A percentile compares a stretch with the other conserved stretches of the same genome.
Evolutionary conservation across 768 basidiomycete species (phyloP).

Genomic region (Pseudohyphozyma bogoriensis): DNA sequence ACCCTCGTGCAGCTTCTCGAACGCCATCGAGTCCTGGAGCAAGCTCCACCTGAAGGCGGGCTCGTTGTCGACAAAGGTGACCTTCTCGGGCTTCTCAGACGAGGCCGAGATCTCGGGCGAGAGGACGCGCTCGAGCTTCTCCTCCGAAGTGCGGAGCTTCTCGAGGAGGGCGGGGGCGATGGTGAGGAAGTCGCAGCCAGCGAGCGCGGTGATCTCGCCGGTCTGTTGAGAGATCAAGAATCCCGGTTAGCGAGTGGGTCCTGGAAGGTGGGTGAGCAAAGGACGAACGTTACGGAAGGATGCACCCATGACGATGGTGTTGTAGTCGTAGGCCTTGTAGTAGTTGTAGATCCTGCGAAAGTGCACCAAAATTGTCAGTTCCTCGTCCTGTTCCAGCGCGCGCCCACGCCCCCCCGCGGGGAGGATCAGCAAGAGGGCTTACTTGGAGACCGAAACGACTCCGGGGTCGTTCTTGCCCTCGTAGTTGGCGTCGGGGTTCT

Average conservation of each 20-base stretch:
- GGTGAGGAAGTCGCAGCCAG: slow-evolving; percentile 95
- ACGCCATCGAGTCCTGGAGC: slow-evolving; percentile 92
- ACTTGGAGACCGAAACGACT: slow-evolving; percentile 86
- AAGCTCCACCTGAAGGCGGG: slow-evolving; percentile 91
- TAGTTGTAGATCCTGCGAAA: slow-evolving; percentile 99
- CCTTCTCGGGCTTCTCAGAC: slow-evolving; percentile 60
- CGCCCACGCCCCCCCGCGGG: no score
- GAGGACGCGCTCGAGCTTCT: slow-evolving; percentile 73
- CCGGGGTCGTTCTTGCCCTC: slow-evolving; percentile 88
- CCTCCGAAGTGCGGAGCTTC: slow-evolving; percentile 74
- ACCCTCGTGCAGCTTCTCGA: slow-evolving; percentile 95
- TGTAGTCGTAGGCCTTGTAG: slow-evolving; percentile 97
- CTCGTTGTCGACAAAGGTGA: slow-evolving; percentile 80
- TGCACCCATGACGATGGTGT: slow-evolving; percentile 99
- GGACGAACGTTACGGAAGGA: slow-evolving; percentile 83
- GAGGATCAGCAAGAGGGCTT: no score
- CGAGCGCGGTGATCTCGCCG: slow-evolving; percentile 87
- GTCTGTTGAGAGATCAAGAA: slow-evolving; percentile 40
- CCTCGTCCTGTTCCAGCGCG: no score
- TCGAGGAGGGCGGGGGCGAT: slow-evolving; percentile 84
- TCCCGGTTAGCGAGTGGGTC: neutral
- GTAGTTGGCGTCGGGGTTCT: slow-evolving; percentile 67
- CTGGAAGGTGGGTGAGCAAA: neutral
- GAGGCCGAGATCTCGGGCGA: slow-evolving; percentile 52
- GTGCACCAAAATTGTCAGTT: no score